Base-by-base conservation (phyloP, 1,284 basidiomycete species). In the Trametes hirsuta region DNA sequence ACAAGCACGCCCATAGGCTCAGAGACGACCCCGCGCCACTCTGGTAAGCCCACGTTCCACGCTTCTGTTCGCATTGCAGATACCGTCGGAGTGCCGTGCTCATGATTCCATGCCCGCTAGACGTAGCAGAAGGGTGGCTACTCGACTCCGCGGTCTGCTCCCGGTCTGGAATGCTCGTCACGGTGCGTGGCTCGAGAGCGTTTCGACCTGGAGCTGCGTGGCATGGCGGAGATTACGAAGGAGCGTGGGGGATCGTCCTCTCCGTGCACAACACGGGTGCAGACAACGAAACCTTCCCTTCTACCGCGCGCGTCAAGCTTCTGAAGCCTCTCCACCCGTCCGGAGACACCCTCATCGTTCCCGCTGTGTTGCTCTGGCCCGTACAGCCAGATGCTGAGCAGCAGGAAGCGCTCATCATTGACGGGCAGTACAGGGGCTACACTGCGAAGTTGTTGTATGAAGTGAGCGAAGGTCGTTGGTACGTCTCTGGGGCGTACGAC, bases 211-310 rank as follows among this genome's bases (percentile, higher is more conserved):
- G 47, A 25, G 14, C n/a, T 9, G 61, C 64, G n/a, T 69, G 68
- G 66, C 58, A 61, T 46, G 57, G 64, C 37, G 68, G 68, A 14
- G 58, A 62, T 8, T 63, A 64, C 37, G 68, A 69, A 36, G 63
- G 62, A n/a, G 55, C 60, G 2, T 55, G 51, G 12, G 68, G 62
- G 0, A 51, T 66, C 4, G 58, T 69, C 18, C 55, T 66, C 9
- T 66, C 63, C 6, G 63, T 66, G 3, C 60, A 64, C 58, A 65
- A 65, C 37, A 61, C 66, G 5, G 61, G 64, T 11, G 45, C 52
- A 2, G 53, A 52, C 6, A 60, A 63, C 53, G 36, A 21, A 2
- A 22, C 12, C 5, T 63, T 64, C 52, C 36, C 59, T 4, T 68
- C 68, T 18, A 65, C 63, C 6, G 68, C 66, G 3, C 63, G 59